Evolutionary conservation across 2,329 filamentous ascomycete species (phyloP).

Genomic region (Colletotrichum sojae): DNA sequence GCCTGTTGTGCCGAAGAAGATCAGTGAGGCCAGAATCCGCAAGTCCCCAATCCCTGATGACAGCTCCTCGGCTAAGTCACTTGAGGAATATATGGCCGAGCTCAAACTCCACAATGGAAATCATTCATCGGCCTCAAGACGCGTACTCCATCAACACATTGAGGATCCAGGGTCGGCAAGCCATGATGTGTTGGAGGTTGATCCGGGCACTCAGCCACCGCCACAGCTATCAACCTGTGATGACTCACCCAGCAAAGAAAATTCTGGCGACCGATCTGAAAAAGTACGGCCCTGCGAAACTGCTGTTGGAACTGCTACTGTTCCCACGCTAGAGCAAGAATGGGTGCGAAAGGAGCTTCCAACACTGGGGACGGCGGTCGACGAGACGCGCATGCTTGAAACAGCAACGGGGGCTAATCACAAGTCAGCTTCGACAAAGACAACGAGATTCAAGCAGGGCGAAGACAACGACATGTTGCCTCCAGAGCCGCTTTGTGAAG

Average conservation of each 20-base stretch:
- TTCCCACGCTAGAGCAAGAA: not conserved
- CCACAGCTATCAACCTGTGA: not conserved
- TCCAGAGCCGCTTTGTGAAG: conserved; percentile 74
- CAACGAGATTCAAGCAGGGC: conserved; percentile 1
- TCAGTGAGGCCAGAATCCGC: conserved; percentile 1
- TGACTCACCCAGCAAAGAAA: conserved; percentile 23
- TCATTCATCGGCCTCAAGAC: conserved; percentile 24
- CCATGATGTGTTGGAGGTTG: conserved; percentile 33
- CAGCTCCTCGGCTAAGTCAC: conserved; percentile 28
- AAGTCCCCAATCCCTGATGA: conserved; percentile 41
- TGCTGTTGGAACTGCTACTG: not conserved
- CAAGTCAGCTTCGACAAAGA: not conserved
- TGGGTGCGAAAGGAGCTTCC: not conserved
- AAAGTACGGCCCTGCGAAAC: not conserved
- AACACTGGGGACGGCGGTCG: not conserved
- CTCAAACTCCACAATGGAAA: conserved; percentile 21
- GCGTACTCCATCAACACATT: conserved; percentile 39
- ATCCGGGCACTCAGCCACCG: conserved; percentile 31
- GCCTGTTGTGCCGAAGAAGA: conserved; percentile 29
- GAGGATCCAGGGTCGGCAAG: conserved; percentile 19
- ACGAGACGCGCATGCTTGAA: not conserved
- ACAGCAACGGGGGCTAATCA: conserved; percentile 14
- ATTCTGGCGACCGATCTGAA: not conserved
- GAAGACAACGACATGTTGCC: too few relatives aligned
- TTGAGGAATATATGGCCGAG: conserved; percentile 29